These are phyloP conservation scores for Cryptococcus amylolentus DNA, from an alignment of 1,284 basidiomycete species.

Conservation along the genomic window DNA sequence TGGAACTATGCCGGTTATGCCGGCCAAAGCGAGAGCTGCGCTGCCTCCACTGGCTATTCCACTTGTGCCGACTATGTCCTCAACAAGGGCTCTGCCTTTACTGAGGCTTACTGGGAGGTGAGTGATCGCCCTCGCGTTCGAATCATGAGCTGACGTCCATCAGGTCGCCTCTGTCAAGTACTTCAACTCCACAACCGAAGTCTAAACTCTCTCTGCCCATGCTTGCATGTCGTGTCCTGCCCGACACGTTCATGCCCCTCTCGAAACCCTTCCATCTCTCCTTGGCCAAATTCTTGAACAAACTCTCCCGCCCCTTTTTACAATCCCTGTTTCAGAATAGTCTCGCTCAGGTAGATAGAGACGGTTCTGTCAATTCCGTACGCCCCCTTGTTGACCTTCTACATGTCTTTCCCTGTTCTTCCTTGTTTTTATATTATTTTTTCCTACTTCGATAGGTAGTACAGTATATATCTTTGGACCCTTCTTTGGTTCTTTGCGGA, in stretches of 20 bases:
- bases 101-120: conserved; percentile 68
- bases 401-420: neutral
- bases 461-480: too few species aligned
- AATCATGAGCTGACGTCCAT: neutral
- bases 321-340: neutral
- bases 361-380: neutral
- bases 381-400: neutral
- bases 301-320: neutral
- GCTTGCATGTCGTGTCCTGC: neutral
- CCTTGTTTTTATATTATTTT: neutral
- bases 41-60: conserved; percentile 70
- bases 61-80: conserved; percentile 56
- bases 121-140: conserved; percentile 18
- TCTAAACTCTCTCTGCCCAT: conserved; percentile 17
- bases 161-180: conserved; percentile 47
- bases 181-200: conserved; percentile 42
- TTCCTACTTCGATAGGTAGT: neutral
- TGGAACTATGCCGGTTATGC: conserved; percentile 68
- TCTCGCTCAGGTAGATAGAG: neutral
- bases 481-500: too few species aligned
- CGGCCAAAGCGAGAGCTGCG: conserved; percentile 76
- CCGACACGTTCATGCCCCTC: neutral
- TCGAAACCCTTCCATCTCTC: neutral
- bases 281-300: neutral
- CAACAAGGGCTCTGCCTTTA: conserved; percentile 65